Percentiles rank a stretch among this genome's conserved stretches.
These are phyloP conservation scores for Pythium brassicae DNA, from an alignment of 352 stramenopile species.

Conservation along the genomic window DNA sequence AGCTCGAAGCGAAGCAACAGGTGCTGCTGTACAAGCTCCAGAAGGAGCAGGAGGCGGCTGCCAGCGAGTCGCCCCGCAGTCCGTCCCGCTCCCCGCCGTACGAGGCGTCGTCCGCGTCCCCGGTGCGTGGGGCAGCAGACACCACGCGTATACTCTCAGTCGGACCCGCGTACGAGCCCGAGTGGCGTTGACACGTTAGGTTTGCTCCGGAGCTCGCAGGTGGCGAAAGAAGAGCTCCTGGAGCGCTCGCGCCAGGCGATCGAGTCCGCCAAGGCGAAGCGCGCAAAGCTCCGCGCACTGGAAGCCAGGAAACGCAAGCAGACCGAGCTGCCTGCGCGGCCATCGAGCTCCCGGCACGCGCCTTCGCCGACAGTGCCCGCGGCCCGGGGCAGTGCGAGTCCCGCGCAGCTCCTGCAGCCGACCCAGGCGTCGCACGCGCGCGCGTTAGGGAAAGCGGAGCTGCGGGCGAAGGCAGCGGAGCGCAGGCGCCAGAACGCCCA, in stretches of 20 bases:
- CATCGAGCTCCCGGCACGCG: constrained; percentile 3
- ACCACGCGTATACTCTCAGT: not conserved
- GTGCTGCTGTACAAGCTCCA: constrained; percentile 66
- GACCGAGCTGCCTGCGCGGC: constrained; percentile 35
- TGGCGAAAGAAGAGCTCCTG: constrained; percentile 35
- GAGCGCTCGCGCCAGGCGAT: constrained; percentile 53
- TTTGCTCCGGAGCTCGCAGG: too few relatives aligned
- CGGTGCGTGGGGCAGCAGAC: constrained; percentile 15
- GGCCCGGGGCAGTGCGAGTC: not conserved
- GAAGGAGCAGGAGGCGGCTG: constrained; percentile 59
- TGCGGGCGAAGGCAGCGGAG: constrained; percentile 30
- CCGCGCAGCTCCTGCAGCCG: constrained; percentile 27
- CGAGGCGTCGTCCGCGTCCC: constrained; percentile 12
- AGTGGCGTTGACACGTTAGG: too few relatives aligned
- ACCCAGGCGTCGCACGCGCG: constrained; percentile 55
- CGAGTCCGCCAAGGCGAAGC: constrained; percentile 49
- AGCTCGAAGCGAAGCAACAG: constrained; percentile 74
- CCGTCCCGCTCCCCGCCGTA: constrained; percentile 11
- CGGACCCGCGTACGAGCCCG: too few relatives aligned
- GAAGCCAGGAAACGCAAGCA: constrained; percentile 33
- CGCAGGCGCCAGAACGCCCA: constrained; percentile 45
- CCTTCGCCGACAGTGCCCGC: constrained; percentile 2
- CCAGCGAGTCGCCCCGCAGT: constrained; percentile 9
- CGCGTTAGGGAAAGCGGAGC: constrained; percentile 37
- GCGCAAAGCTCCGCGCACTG: constrained; percentile 34